These are phyloP conservation scores for Phycomyces nitens DNA, from an alignment of 192 early-diverging fungal species.

Conservation along the genomic window DNA sequence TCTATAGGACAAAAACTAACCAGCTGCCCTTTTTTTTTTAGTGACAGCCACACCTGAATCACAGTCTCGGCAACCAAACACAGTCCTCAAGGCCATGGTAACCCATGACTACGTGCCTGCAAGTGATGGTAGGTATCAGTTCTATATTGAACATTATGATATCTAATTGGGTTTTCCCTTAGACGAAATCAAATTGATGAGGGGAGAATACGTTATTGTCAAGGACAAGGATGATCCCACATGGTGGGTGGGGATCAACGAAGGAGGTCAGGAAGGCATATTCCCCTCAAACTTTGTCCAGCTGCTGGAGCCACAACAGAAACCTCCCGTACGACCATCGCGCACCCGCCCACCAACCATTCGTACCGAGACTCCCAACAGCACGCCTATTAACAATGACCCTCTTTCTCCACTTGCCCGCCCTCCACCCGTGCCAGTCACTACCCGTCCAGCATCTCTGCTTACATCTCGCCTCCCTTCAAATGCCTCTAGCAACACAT, in stretches of 20 bases:
- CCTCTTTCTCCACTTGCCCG: slow-evolving; percentile 5
- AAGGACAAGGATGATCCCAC: slow-evolving; percentile 47
- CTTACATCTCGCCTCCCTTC: slow-evolving; percentile 1
- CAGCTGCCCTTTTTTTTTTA: not conserved
- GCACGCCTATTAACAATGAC: not conserved
- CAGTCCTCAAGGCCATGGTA: slow-evolving; percentile 40
- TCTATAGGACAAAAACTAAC: too few relatives aligned
- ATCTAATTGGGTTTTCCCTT: slow-evolving; percentile 2
- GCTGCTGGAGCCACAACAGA: slow-evolving; percentile 10
- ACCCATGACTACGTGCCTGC: slow-evolving; percentile 46
- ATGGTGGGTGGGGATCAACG: slow-evolving; percentile 55
- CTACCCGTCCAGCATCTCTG: slow-evolving; percentile 29
- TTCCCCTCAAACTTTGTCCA: slow-evolving; percentile 55
- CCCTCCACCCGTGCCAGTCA: slow-evolving; percentile 28
- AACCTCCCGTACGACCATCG: slow-evolving; percentile 24
- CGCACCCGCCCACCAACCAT: slow-evolving; percentile 27
- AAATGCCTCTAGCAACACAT: not conserved
- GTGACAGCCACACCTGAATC: not conserved
- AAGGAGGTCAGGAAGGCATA: slow-evolving; percentile 48
- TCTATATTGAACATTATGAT: not conserved
- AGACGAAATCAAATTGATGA: slow-evolving; percentile 47
- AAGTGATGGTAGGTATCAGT: slow-evolving; percentile 33
- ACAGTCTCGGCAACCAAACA: slow-evolving; percentile 5
- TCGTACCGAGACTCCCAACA: slow-evolving; percentile 10
- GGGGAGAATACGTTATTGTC: slow-evolving; percentile 44